Evolutionary conservation across 352 stramenopile genomes (phyloP), one percentile per base, ranked within the genome.

Genomic region (Pythium insidiosum): DNA sequence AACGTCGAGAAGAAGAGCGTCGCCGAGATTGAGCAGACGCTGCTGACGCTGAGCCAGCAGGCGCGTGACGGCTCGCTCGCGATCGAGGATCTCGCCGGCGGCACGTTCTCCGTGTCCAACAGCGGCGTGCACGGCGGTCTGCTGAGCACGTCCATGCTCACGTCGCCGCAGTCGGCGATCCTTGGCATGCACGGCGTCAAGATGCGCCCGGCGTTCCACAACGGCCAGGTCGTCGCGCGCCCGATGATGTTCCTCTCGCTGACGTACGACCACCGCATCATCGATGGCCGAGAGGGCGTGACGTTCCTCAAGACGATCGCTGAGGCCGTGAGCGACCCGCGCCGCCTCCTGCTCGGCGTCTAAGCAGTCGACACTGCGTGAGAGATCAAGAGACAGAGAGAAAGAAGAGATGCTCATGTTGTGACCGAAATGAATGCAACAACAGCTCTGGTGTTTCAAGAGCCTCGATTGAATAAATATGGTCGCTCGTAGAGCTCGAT

Each of bases 211-310:
- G 83, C 95, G 4, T 84, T 99, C 25, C 57, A 81, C 18, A 75
- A 79, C 47, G 96, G 96, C 41, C 81, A 98, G 63, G 75, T 99
- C 34, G 91, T 98, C 45, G 80, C 95, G 15, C 70, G 96, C 42
- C 97, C 97, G n/a, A 99, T 99, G 95, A 99, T 99, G 97, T 99
- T 98, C 63, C 73, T 99, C 35, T 97, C 97, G 36, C 79, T 99
- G 36, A 99, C 96, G 33, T 99, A 99, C 73, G 97, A 99, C 77
- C 97, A 99, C 82, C 87, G 97, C 56, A 85, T 99, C 57, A 99
- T 99, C 58, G 97, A 99, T 72, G 97, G 97, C 41, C 93, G 96
- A 64, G 97, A 99, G 76, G 95, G 91, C 49, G 97, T 99, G 43
- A 99, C 95, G n/a, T 97, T 99, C 78, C 81, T 99, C 49, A 98